These are phyloP conservation scores for Polytrichum formosum DNA, from an alignment of 225 moss, liverwort and hornwort species.

Conservation along the genomic window DNA sequence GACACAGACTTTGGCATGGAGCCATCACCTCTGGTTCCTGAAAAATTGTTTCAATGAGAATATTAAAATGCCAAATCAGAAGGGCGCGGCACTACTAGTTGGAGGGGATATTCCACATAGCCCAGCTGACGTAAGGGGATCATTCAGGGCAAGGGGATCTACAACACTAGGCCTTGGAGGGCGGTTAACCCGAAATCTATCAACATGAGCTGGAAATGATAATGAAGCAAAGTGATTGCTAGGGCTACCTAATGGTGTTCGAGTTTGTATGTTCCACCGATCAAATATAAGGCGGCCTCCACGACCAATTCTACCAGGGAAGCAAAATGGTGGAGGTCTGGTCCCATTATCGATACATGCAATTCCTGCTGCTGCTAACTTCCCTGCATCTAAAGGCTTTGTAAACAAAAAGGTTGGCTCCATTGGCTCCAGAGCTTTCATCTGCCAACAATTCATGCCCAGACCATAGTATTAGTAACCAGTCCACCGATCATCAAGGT, in stretches of 20 bases:
- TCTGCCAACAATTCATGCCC: constrained; percentile 40
- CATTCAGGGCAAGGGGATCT: constrained; percentile 35
- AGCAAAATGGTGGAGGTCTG: constrained; percentile 51
- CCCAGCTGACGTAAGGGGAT: constrained; percentile 16
- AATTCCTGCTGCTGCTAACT: constrained; percentile 81
- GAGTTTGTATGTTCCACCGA: constrained; percentile 86
- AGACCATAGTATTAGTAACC: not conserved
- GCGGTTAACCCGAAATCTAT: constrained; percentile 72
- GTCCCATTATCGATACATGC: constrained; percentile 53
- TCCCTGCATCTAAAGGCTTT: constrained; percentile 86
- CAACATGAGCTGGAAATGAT: constrained; percentile 62
- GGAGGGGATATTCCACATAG: constrained; percentile 41
- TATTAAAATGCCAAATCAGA: constrained; percentile 27
- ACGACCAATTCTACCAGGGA: constrained; percentile 86
- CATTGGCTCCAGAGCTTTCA: constrained; percentile 78
- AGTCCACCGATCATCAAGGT: not conserved
- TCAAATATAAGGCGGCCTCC: constrained; percentile 99
- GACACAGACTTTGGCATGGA: not conserved
- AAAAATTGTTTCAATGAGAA: constrained; percentile 7
- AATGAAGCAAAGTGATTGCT: constrained; percentile 53
- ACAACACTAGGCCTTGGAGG: constrained; percentile 64
- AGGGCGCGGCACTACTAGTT: constrained; percentile 37
- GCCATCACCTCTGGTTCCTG: not conserved
- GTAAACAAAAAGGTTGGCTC: constrained; percentile 96
- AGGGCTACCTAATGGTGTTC: constrained; percentile 70